phyloP scores from a whole-genome alignment of 345 rosid species.

The Conringia planisiliqua region DNA sequence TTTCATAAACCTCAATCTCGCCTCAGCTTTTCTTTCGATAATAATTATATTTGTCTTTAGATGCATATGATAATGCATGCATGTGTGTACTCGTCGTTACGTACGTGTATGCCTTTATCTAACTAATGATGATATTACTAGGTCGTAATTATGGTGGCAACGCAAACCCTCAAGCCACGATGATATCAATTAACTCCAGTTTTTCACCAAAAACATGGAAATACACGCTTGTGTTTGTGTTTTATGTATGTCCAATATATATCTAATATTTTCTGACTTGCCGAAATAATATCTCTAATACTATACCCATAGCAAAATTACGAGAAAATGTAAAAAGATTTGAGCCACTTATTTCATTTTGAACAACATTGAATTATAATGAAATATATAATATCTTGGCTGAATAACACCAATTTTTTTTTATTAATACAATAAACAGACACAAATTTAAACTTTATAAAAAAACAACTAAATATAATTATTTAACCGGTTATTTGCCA shows the following conservation, averaged over 20 bases:
- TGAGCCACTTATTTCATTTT: too few species aligned
- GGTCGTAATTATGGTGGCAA: slow-evolving; percentile 32
- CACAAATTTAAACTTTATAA: too few species aligned
- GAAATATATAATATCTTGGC: too few species aligned
- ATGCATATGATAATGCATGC: slow-evolving; percentile 28
- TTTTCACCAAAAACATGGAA: slow-evolving; percentile 1
- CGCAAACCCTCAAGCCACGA: slow-evolving; percentile 26
- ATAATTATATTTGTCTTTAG: neutral
- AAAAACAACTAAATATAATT: neutral
- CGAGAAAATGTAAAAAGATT: too few species aligned
- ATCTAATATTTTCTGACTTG: neutral
- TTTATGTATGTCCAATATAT: neutral
- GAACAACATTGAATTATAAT: too few species aligned
- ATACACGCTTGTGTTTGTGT: neutral
- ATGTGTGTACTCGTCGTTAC: slow-evolving; percentile 10
- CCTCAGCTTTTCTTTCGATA: slow-evolving; percentile 3
- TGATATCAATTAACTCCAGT: neutral
- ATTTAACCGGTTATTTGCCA: neutral
- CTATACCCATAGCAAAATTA: too few species aligned
- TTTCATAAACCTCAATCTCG: slow-evolving; percentile 1
- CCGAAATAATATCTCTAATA: neutral
- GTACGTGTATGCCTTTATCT: slow-evolving; percentile 14
- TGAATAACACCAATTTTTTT: too few species aligned
- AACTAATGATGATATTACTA: slow-evolving; percentile 11
- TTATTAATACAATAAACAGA: too few species aligned